Conservation (phyloP, 2,329 filamentous ascomycete species). For the Fusarium praegraminearum region DNA sequence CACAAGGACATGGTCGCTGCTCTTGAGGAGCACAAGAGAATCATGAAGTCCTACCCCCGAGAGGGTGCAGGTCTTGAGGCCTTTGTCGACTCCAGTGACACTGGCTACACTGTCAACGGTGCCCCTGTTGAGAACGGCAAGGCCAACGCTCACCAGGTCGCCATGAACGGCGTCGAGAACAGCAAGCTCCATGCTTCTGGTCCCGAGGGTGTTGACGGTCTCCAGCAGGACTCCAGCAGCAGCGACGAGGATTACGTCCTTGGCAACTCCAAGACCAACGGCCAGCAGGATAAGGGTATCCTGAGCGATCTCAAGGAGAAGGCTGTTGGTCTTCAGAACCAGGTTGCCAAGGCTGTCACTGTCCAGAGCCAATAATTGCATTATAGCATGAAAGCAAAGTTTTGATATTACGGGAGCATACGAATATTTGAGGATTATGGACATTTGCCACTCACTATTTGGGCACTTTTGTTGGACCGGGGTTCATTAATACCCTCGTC, state of each 20-base stretch:
- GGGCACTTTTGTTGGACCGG: background rate
- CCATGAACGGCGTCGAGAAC: constrained; percentile 27
- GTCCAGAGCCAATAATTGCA: constrained; percentile 26
- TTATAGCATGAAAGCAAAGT: background rate
- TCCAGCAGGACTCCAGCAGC: constrained; percentile 28
- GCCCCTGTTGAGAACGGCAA: constrained; percentile 36
- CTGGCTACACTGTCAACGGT: constrained; percentile 64
- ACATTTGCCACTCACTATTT: background rate
- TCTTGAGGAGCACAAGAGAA: constrained; percentile 71
- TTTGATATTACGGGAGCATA: constrained; percentile 8
- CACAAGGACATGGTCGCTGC: constrained; percentile 71
- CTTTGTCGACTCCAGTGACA: constrained; percentile 76
- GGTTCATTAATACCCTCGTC: background rate
- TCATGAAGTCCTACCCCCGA: constrained; percentile 72
- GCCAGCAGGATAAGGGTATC: constrained; percentile 10
- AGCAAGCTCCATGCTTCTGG: constrained; percentile 34
- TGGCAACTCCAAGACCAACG: constrained; percentile 15
- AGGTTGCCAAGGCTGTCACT: constrained; percentile 27
- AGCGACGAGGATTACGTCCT: constrained; percentile 29
- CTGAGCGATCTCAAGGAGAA: constrained; percentile 36
- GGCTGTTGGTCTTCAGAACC: constrained; percentile 15
- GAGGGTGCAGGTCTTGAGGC: constrained; percentile 75
- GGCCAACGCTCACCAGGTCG: background rate
- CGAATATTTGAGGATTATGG: background rate
- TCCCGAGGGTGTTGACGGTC: constrained; percentile 37